phyloP scores from a whole-genome alignment of 2,329 filamentous ascomycete species.

The Alternaria sp. region DNA sequence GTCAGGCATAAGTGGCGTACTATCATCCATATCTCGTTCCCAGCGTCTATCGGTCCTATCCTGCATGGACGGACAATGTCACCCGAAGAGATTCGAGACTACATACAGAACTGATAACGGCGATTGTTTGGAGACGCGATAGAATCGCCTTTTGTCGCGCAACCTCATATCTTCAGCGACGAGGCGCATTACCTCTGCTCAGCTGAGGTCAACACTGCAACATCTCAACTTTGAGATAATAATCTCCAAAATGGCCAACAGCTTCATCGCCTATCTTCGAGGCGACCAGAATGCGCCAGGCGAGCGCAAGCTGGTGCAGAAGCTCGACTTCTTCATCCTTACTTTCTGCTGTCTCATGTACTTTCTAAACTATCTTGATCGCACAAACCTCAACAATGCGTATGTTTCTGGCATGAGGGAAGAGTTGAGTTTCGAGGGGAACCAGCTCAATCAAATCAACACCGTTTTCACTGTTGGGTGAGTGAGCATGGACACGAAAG shows the following conservation, averaged over 20 bases:
- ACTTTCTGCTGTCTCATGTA: constrained; percentile 66
- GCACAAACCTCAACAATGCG: constrained; percentile 52
- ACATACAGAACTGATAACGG: neutral
- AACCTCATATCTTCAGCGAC: neutral
- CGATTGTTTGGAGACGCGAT: neutral
- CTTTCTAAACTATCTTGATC: constrained; percentile 46
- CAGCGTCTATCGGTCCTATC: constrained; percentile 5
- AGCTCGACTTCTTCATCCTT: constrained; percentile 70
- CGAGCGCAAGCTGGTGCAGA: constrained; percentile 59
- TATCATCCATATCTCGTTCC: constrained; percentile 19
- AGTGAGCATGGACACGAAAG: no score
- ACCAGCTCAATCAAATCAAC: constrained; percentile 57
- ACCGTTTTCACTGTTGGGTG: constrained; percentile 44
- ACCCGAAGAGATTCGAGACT: constrained; percentile 11
- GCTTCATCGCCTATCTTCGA: constrained; percentile 42
- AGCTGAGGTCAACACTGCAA: neutral
- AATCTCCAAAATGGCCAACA: constrained; percentile 31
- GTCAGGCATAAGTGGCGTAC: constrained; percentile 18
- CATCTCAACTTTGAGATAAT: neutral
- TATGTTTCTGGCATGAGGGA: constrained; percentile 53
- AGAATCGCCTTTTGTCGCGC: neutral
- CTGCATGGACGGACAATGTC: constrained; percentile 11
- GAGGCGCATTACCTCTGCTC: neutral
- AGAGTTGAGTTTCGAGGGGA: constrained; percentile 48
- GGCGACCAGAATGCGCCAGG: constrained; percentile 44